These are phyloP conservation scores for Apiotrichum veenhuisii DNA, from an alignment of 1,284 basidiomycete genomes.

Conservation along the genomic window DNA sequence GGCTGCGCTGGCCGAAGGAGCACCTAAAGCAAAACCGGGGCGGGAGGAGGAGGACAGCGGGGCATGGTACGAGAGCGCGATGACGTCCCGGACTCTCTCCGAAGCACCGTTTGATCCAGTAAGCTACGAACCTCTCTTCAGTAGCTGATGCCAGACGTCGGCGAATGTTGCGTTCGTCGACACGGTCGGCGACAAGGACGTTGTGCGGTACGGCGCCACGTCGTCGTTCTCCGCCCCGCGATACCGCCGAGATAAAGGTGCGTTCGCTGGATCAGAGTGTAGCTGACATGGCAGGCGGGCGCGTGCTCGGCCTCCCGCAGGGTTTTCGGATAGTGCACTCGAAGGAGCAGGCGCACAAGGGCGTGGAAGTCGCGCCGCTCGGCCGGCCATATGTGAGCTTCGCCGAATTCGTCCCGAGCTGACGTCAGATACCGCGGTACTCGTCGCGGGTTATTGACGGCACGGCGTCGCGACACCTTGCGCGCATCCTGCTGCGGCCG, in stretches of 20 bases:
- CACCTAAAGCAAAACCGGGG: slow-evolving; percentile 7
- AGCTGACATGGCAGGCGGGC: slow-evolving; percentile 18
- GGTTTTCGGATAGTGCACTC: slow-evolving; percentile 29
- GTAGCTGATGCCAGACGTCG: slow-evolving; percentile 11
- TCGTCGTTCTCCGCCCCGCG: slow-evolving; percentile 26
- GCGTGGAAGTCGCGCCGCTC: slow-evolving; percentile 31
- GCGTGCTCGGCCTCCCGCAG: slow-evolving; percentile 24
- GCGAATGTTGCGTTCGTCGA: slow-evolving; percentile 28
- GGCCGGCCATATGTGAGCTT: slow-evolving; percentile 32
- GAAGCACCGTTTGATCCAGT: slow-evolving; percentile 18
- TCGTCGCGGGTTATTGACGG: slow-evolving; percentile 12
- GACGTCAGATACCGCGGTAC: slow-evolving; percentile 16
- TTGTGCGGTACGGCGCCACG: slow-evolving; percentile 21
- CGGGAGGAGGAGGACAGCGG: slow-evolving; percentile 18
- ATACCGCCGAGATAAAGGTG: slow-evolving; percentile 30
- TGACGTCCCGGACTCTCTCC: neutral
- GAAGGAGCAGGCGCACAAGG: slow-evolving; percentile 29
- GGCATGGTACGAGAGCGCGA: slow-evolving; percentile 31
- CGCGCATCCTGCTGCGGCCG: slow-evolving; percentile 13
- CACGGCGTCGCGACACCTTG: slow-evolving; percentile 8
- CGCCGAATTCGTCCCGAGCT: neutral
- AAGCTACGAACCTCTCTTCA: neutral
- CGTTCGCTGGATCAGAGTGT: slow-evolving; percentile 2
- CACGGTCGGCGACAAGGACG: slow-evolving; percentile 32
- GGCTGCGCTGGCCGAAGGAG: neutral